Evolutionary conservation across 2,329 filamentous ascomycete species (phyloP), one percentile per base, ranked within the genome.

Genomic region (Spiromastix sp.): DNA sequence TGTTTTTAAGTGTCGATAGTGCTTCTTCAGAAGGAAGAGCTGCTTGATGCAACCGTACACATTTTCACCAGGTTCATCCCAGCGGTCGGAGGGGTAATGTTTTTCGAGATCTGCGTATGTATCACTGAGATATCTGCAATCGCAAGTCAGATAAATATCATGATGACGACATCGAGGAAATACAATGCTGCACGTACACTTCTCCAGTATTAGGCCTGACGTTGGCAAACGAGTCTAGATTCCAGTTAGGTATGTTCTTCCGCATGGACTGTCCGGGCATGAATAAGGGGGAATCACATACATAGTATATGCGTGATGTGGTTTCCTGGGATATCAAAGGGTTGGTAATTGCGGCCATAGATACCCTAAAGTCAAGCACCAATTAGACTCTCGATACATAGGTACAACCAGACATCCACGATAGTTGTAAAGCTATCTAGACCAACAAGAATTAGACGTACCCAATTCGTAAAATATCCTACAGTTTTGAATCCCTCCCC

Each of bases 231-330:
- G 87, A 72, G 50, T 95, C 30, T 32, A 12, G n/a, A n/a, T n/a
- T n/a, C n/a, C 21, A 24, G 21, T 7, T n/a, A 24, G n/a, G 21
- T n/a, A n/a, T n/a, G n/a, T n/a, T n/a, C n/a, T n/a, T n/a, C n/a
- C n/a, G n/a, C n/a, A n/a, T n/a, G n/a, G n/a, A n/a, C n/a, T n/a
- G n/a, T n/a, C n/a, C n/a, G n/a, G n/a, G n/a, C n/a, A n/a, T n/a
- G n/a, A n/a, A n/a, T n/a, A n/a, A n/a, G n/a, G n/a, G n/a, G n/a
- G n/a, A n/a, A n/a, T 5, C 22, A 19, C 30, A 7, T 32, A 32
- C 30, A 95, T 11, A 95, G 74, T 4, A 96, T 63, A 52, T 96
- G 89, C 0, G 87, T 96, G 27, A 95, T 72, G 37, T 84, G 81
- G 36, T 86, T 74, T 3, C 71, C 77, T 0, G 84, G 83, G 4